Percentiles rank a stretch among this genome's conserved stretches.
Evolutionary conservation across 768 basidiomycete genomes (phyloP).

Genomic region (Russula brevipes): DNA sequence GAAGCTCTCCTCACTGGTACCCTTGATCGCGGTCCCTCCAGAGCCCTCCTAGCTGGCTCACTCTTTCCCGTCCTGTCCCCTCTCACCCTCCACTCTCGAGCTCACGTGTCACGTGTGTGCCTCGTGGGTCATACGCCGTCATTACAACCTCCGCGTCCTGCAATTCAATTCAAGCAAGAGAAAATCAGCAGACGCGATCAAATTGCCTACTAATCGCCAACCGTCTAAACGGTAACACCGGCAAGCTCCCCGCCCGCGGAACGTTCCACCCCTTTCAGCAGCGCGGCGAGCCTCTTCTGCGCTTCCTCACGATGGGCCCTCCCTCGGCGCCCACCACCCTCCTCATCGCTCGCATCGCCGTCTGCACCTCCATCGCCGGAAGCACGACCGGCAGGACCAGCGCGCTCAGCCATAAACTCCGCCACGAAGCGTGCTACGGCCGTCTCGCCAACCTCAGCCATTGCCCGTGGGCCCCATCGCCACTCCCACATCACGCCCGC

Average conservation of each 20-base stretch:
- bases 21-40: too few species aligned
- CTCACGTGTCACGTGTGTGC: too few species aligned
- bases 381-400: neutral
- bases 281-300: slow-evolving; percentile 40
- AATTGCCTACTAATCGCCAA: neutral
- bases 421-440: slow-evolving; percentile 70
- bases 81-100: too few species aligned
- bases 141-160: too few species aligned
- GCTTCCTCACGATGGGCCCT: slow-evolving; percentile 27
- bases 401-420: slow-evolving; percentile 63
- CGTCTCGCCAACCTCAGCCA: slow-evolving; percentile 78
- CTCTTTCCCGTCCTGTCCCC: too few species aligned
- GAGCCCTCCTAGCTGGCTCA: too few species aligned
- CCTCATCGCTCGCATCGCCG: slow-evolving; percentile 15
- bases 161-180: too few species aligned
- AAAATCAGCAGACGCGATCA: neutral
- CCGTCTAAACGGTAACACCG: slow-evolving; percentile 28
- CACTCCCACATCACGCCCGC: slow-evolving; percentile 55
- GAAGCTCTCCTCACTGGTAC: too few species aligned
- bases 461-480: slow-evolving; percentile 81
- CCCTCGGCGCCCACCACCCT: slow-evolving; percentile 22
- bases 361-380: neutral
- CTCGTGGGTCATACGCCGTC: too few species aligned
- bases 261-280: slow-evolving; percentile 54
- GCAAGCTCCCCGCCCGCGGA: slow-evolving; percentile 57